These are phyloP conservation scores for Termitomyces sp. DNA, from an alignment of 768 basidiomycete species.

Conservation along the genomic window DNA sequence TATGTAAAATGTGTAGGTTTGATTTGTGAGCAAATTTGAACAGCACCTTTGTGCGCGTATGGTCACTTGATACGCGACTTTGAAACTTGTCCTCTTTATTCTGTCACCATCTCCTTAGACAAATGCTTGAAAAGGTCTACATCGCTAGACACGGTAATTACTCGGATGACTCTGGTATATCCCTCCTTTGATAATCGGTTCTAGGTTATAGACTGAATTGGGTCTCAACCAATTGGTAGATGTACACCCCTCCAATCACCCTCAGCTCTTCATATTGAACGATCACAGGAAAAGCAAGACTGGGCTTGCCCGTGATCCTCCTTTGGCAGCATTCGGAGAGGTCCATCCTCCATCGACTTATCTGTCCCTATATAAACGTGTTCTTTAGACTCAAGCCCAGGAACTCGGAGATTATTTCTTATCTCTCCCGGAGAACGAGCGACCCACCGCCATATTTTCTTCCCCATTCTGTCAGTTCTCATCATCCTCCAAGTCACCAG, in stretches of 20 bases:
- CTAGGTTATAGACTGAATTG: slow-evolving; percentile 76
- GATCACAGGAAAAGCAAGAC: slow-evolving; percentile 53
- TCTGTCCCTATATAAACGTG: background rate
- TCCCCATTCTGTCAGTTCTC: slow-evolving; percentile 71
- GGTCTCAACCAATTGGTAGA: slow-evolving; percentile 62
- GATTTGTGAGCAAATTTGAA: background rate
- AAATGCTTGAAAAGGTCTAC: slow-evolving; percentile 61
- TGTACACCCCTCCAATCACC: background rate
- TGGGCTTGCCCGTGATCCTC: slow-evolving; percentile 70
- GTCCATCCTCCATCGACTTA: slow-evolving; percentile 26
- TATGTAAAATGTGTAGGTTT: slow-evolving; percentile 2
- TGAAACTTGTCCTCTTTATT: background rate
- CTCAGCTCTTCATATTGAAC: slow-evolving; percentile 5
- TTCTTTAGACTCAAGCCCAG: slow-evolving; percentile 58
- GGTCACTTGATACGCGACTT: slow-evolving; percentile 6
- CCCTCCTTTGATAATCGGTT: background rate
- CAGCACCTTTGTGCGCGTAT: background rate
- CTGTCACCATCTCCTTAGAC: background rate
- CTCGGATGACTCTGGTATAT: background rate
- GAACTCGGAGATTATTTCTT: slow-evolving; percentile 66
- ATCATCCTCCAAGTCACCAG: background rate
- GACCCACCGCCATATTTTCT: slow-evolving; percentile 78
- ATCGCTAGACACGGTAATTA: slow-evolving; percentile 62
- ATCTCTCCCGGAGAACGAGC: slow-evolving; percentile 58
- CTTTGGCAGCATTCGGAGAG: slow-evolving; percentile 69